Evolutionary conservation across 1,284 basidiomycete species (phyloP), one percentile per base, ranked within the genome.

Genomic region (Ceratobasidium papillatum): DNA sequence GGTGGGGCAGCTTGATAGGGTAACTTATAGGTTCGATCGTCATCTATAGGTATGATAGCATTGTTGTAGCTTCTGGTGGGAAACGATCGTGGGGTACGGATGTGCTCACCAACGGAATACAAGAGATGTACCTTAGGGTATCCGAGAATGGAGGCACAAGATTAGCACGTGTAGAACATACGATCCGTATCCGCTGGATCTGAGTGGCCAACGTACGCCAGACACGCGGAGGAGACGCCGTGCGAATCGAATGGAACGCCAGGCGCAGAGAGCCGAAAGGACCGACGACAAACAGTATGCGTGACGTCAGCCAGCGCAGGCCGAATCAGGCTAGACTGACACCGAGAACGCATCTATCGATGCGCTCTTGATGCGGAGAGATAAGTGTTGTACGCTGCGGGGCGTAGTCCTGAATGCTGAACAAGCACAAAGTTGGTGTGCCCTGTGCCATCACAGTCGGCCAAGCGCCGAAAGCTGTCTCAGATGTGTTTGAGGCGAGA

Each of bases 341-440:
- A 22, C 47, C 47, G n/a, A 49, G 38, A 41, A 14, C 5, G 7
- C 5, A 62, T 62, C 59, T 34, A 62, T 64, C 41, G 62, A 47
- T 45, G 41, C 27, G 19, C n/a, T 22, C 34, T 51, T 65, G 63
- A 65, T 65, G 63, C 63, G 63, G 63, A 65, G 63, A 65, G 63
- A 65, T 65, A 65, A 59, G 63, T 65, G 38, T 65, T 51, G 63
- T 59, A 17, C 38, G 62, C 3, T 3, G 38, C 38, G 38, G 38
- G 38, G 38, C 38, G 38, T 14, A 41, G 38, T 41, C 38, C 38
- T 41, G 38, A 14, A 14, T 5, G 38, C 38, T 41, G 14, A 41
- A 41, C 38, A 41, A 5, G 38, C n/a, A n/a, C n/a, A n/a, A n/a
- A n/a, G n/a, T n/a, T n/a, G n/a, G n/a, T 41, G 14, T 41, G 38